Conservation (phyloP, 129 eudicot genomes). For the Artemisia annua region DNA sequence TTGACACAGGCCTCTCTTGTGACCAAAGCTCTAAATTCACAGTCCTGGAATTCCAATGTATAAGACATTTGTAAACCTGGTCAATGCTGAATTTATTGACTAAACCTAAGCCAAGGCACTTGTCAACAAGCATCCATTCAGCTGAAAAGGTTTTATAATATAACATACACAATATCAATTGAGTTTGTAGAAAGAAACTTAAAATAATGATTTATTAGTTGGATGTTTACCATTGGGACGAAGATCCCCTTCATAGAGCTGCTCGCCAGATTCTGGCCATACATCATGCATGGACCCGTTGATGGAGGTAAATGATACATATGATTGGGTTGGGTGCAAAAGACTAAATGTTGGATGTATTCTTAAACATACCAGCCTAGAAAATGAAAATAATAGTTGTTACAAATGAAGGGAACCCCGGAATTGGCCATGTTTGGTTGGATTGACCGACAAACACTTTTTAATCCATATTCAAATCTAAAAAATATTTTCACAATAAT, state of each 20-base stretch:
- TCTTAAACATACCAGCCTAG: slow-evolving; percentile 91
- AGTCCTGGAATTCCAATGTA: slow-evolving; percentile 82
- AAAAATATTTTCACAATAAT: no score
- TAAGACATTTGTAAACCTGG: slow-evolving; percentile 72
- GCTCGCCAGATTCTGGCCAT: slow-evolving; percentile 82
- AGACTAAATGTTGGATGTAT: slow-evolving; percentile 84
- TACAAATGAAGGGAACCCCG: neutral
- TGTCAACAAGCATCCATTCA: slow-evolving; percentile 90
- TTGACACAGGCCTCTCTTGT: slow-evolving; percentile 86
- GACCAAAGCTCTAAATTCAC: slow-evolving; percentile 95
- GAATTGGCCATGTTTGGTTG: no score
- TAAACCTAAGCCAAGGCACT: slow-evolving; percentile 65
- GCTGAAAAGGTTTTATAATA: slow-evolving; percentile 41
- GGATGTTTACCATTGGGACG: slow-evolving; percentile 65
- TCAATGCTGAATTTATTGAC: slow-evolving; percentile 63
- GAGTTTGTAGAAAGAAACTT: neutral
- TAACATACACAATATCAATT: neutral
- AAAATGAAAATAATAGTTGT: slow-evolving; percentile 7
- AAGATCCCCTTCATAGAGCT: slow-evolving; percentile 67
- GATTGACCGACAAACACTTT: no score
- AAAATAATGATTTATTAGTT: neutral
- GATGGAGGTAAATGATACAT: slow-evolving; percentile 64
- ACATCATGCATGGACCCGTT: slow-evolving; percentile 75
- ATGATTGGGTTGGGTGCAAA: slow-evolving; percentile 71
- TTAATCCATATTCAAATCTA: no score